Evolutionary conservation across 768 basidiomycete species (phyloP).

Genomic region (Collybia sp.): DNA sequence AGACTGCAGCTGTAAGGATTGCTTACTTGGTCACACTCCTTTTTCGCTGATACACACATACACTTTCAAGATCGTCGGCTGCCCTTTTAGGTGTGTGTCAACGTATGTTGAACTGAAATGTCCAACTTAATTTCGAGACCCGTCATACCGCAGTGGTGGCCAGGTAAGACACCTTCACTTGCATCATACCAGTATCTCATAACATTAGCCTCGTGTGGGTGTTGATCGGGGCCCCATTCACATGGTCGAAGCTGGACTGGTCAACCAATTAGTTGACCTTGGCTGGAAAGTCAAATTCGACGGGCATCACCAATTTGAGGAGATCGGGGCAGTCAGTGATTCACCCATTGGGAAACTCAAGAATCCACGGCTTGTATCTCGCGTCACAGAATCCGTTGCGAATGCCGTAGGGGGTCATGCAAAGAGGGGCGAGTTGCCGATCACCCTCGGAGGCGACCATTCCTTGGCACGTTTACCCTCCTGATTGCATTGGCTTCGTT

Average conservation of each 20-base stretch:
- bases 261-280: constrained; percentile 67
- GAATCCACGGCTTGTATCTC: constrained; percentile 84
- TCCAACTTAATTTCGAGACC: constrained; percentile 4
- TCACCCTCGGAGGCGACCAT: constrained; percentile 96
- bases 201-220: constrained; percentile 60
- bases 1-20: constrained; percentile 71
- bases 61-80: constrained; percentile 74
- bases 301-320: constrained; percentile 87
- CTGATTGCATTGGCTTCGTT: constrained; percentile 4
- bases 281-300: constrained; percentile 91
- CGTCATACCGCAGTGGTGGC: constrained; percentile 44
- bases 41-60: constrained; percentile 4
- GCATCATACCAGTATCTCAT: constrained; percentile 7
- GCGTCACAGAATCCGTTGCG: constrained; percentile 78
- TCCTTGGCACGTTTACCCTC: constrained; percentile 58
- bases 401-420: constrained; percentile 70
- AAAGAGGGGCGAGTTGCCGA: constrained; percentile 73
- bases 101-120: constrained; percentile 2
- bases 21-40: background rate
- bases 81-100: constrained; percentile 83
- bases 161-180: constrained; percentile 38
- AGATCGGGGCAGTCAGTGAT: constrained; percentile 56
- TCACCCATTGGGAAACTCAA: constrained; percentile 86
- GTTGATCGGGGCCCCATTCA: constrained; percentile 88
- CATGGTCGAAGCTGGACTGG: constrained; percentile 82